These are phyloP conservation scores for Apiospora saccharicola DNA, from an alignment of 2,329 filamentous ascomycete genomes.

Conservation along the genomic window DNA sequence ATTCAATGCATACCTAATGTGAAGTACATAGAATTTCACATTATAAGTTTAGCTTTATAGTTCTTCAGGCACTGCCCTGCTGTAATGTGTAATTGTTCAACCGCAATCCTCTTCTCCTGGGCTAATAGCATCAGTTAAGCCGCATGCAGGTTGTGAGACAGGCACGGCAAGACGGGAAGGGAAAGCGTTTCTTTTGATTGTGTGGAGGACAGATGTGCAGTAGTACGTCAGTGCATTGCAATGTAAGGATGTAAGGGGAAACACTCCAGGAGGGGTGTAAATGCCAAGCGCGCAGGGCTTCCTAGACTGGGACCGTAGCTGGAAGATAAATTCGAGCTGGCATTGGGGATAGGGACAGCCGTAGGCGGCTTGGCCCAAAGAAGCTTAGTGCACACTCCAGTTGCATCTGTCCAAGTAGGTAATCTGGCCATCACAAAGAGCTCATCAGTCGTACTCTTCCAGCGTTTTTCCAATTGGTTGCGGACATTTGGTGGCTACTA, in stretches of 20 bases:
- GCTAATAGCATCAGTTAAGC: background rate
- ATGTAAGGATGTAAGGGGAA: background rate
- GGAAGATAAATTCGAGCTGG: background rate
- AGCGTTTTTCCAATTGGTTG: conserved; percentile 1
- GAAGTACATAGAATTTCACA: background rate
- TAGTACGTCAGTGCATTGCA: conserved; percentile 10
- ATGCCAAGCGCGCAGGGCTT: too few relatives aligned
- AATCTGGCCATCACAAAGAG: background rate
- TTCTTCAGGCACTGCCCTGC: background rate
- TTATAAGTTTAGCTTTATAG: background rate
- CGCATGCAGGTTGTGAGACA: conserved; percentile 14
- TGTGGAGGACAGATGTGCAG: conserved; percentile 5
- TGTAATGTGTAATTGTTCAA: background rate
- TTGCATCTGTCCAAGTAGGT: background rate
- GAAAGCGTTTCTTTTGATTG: conserved; percentile 5
- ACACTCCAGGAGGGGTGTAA: background rate
- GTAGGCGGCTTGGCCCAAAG: background rate
- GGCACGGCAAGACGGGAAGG: background rate
- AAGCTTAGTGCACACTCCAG: background rate
- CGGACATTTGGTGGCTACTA: background rate
- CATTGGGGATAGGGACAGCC: background rate
- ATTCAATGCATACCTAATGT: background rate
- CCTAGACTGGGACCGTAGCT: too few relatives aligned
- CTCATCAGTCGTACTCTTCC: background rate
- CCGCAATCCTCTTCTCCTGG: background rate